phyloP scores from a whole-genome alignment of 371 early-diverging fungal species.

The Sporodiniella umbellata region DNA sequence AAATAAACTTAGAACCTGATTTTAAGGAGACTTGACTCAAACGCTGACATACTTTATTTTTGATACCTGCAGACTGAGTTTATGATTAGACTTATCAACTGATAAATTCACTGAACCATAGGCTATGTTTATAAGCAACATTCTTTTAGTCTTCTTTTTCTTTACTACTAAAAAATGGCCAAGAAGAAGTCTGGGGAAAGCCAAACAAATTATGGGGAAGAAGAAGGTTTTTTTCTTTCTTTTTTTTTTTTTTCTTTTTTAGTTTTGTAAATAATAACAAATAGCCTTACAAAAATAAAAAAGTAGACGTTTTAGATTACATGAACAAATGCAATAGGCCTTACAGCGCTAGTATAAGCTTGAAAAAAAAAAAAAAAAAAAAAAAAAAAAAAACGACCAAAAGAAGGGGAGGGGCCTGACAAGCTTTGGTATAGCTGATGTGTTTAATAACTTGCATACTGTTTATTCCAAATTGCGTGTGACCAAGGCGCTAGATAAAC shows the following conservation, averaged over 20 bases:
- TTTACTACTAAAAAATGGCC: background rate
- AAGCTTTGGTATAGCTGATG: conserved; percentile 11
- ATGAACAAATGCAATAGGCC: conserved; percentile 20
- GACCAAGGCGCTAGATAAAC: conserved; percentile 10
- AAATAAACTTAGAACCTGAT: no score
- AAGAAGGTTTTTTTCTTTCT: conserved; percentile 2
- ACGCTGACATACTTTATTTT: no score
- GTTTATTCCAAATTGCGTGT: conserved; percentile 15
- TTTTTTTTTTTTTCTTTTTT: background rate
- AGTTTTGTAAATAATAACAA: no score
- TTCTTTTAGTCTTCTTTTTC: no score
- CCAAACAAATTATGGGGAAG: background rate
- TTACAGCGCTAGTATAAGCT: conserved; percentile 25
- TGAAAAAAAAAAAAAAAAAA: background rate
- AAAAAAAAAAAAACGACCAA: background rate
- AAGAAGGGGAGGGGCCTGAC: no score
- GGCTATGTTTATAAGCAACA: no score
- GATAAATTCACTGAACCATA: no score
- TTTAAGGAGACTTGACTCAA: no score
- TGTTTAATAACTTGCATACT: conserved; percentile 21
- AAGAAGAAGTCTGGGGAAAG: background rate
- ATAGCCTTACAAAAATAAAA: no score
- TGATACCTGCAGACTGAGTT: no score
- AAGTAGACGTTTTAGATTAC: conserved; percentile 13
- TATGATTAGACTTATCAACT: no score